Conservation (phyloP, 768 basidiomycete species). For the Strobilomyces echinocephalus region DNA sequence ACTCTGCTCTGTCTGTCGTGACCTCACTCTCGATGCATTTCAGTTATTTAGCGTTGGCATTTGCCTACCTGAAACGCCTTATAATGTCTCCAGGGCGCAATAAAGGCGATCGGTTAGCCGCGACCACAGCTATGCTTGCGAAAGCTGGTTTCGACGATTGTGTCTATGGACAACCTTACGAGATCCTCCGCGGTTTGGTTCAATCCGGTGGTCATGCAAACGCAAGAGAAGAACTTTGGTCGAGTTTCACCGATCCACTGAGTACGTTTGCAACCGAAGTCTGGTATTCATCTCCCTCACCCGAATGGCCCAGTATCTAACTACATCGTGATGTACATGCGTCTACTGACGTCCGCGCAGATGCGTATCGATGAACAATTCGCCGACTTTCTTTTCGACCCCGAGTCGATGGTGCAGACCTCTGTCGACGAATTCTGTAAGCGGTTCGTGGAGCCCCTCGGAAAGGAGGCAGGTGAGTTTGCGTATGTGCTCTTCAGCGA, state of each 20-base stretch:
- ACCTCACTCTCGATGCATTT: conserved; percentile 15
- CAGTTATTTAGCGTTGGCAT: conserved; percentile 61
- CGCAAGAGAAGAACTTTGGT: conserved; percentile 34
- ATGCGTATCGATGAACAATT: conserved; percentile 59
- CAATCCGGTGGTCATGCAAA: conserved; percentile 27
- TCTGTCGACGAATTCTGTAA: conserved; percentile 66
- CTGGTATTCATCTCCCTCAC: conserved; percentile 1
- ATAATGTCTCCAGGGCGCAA: conserved; percentile 43
- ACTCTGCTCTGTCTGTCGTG: conserved; percentile 18
- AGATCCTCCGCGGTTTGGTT: conserved; percentile 53
- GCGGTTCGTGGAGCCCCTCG: conserved; percentile 68
- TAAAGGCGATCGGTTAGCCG: conserved; percentile 47
- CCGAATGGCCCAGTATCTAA: conserved; percentile 47
- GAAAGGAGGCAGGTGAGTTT: conserved; percentile 66
- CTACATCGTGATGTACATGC: conserved; percentile 73
- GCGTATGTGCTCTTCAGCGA: not conserved
- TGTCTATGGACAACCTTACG: conserved; percentile 74
- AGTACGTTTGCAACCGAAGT: conserved; percentile 31
- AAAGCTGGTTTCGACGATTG: conserved; percentile 58
- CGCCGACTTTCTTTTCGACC: conserved; percentile 70
- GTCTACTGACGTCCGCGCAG: conserved; percentile 79
- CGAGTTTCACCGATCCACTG: conserved; percentile 47
- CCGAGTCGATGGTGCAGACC: conserved; percentile 59
- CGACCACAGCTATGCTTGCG: conserved; percentile 50
- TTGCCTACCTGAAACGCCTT: conserved; percentile 75